Percentiles rank a stretch among this genome's conserved stretches.
These are phyloP conservation scores for Earliella scabrosa DNA, from an alignment of 1,284 basidiomycete genomes.

Conservation along the genomic window DNA sequence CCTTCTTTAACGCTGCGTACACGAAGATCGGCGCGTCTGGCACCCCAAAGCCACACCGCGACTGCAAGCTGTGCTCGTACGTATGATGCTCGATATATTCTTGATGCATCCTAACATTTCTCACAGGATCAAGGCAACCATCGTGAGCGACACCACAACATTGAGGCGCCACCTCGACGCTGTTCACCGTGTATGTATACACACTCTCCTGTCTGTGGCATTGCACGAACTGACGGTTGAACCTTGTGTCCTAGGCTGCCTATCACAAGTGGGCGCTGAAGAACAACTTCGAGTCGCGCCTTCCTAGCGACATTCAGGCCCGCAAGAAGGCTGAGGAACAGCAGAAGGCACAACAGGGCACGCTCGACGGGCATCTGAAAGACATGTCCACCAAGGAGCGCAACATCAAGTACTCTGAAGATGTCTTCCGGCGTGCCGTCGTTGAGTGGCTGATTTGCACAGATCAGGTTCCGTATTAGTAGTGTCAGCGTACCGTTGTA, in stretches of 20 bases:
- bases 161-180: neutral
- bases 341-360: neutral
- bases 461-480: conserved; percentile 31
- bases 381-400: neutral
- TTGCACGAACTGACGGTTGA: neutral
- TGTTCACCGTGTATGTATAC: neutral
- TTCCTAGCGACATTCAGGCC: neutral
- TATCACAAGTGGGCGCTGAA: neutral
- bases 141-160: no score
- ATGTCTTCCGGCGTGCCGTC: conserved; percentile 32
- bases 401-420: conserved; percentile 34
- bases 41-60: neutral
- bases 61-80: conserved; percentile 1
- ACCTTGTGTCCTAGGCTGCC: neutral
- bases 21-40: neutral
- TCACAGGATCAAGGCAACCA: no score
- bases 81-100: neutral
- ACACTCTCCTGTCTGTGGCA: conserved; percentile 17
- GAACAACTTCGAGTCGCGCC: neutral
- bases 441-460: conserved; percentile 43
- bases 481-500: neutral
- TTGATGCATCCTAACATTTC: neutral
- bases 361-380: neutral
- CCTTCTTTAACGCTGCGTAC: neutral
- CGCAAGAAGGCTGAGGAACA: neutral